Evolutionary conservation across 192 early-diverging fungal genomes (phyloP).

Genomic region (Rhizophagus clarus): DNA sequence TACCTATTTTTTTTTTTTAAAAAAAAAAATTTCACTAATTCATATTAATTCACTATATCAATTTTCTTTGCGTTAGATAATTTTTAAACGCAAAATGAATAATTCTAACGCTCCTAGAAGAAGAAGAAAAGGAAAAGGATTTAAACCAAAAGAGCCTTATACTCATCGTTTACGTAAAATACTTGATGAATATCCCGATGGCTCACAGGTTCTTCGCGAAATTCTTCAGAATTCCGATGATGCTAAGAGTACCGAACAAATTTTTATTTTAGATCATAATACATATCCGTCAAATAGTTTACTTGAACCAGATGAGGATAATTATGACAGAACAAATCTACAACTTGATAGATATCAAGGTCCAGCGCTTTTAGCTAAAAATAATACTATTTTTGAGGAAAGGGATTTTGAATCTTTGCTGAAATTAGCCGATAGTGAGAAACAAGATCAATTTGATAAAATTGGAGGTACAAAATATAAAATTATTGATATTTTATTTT

Average conservation of each 20-base stretch:
- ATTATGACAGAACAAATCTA: not conserved
- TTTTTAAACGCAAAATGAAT: too few relatives aligned
- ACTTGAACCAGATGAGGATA: not conserved
- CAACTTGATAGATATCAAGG: slow-evolving; percentile 30
- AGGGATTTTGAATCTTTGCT: slow-evolving; percentile 27
- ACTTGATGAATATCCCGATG: slow-evolving; percentile 48
- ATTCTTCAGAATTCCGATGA: slow-evolving; percentile 46
- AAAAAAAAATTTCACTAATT: too few relatives aligned
- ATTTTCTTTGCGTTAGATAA: too few relatives aligned
- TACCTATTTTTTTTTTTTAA: too few relatives aligned
- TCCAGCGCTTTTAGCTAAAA: slow-evolving; percentile 31
- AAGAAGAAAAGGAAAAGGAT: not conserved
- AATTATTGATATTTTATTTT: not conserved
- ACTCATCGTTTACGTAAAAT: slow-evolving; percentile 39
- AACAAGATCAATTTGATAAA: slow-evolving; percentile 17
- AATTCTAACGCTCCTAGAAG: not conserved
- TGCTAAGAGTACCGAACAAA: not conserved
- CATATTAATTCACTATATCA: too few relatives aligned
- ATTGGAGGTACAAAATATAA: slow-evolving; percentile 5
- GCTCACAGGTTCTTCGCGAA: slow-evolving; percentile 45
- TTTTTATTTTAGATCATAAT: slow-evolving; percentile 11
- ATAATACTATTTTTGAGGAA: slow-evolving; percentile 31
- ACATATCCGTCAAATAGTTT: not conserved
- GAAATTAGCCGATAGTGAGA: slow-evolving; percentile 34
- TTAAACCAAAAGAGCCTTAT: slow-evolving; percentile 33